These are phyloP conservation scores for Hortaea werneckii DNA, from an alignment of 2,329 filamentous ascomycete genomes.

Conservation along the genomic window DNA sequence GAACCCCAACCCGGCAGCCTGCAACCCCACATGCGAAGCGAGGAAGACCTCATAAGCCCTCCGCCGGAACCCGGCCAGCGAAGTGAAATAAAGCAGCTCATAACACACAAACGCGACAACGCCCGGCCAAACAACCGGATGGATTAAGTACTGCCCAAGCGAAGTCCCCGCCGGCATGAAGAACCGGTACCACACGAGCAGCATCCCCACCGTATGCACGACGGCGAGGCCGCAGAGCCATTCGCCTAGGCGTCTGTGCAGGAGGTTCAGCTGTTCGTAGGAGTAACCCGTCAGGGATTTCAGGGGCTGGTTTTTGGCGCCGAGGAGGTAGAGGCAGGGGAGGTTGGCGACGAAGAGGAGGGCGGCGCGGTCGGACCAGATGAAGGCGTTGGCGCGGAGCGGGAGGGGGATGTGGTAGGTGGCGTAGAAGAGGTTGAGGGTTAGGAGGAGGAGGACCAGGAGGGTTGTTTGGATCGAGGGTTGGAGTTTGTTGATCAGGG, in stretches of 20 bases:
- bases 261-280: slow-evolving; percentile 56
- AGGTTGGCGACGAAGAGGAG: slow-evolving; percentile 43
- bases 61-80: slow-evolving; percentile 48
- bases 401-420: slow-evolving; percentile 39
- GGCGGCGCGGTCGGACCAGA: slow-evolving; percentile 49
- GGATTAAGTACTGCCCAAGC: slow-evolving; percentile 41
- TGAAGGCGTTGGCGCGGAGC: slow-evolving; percentile 36
- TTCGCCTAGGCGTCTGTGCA: slow-evolving; percentile 55
- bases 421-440: slow-evolving; percentile 49
- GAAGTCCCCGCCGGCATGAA: slow-evolving; percentile 35
- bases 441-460: slow-evolving; percentile 41
- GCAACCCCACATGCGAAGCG: slow-evolving; percentile 47
- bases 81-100: slow-evolving; percentile 52
- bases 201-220: slow-evolving; percentile 47
- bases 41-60: slow-evolving; percentile 56
- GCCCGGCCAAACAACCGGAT: slow-evolving; percentile 44
- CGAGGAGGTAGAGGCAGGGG: slow-evolving; percentile 50
- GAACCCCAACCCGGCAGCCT: slow-evolving; percentile 44
- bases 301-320: slow-evolving; percentile 57
- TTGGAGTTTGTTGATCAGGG: slow-evolving; percentile 46
- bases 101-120: slow-evolving; percentile 48
- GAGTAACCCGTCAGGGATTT: slow-evolving; percentile 52
- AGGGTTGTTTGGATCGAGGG: slow-evolving; percentile 49
- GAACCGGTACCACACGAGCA: slow-evolving; percentile 44
- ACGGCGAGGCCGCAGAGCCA: slow-evolving; percentile 50